Evolutionary conservation across 345 rosid species (phyloP), one percentile per base, ranked within the genome.

Genomic region (Citrus australasica): DNA sequence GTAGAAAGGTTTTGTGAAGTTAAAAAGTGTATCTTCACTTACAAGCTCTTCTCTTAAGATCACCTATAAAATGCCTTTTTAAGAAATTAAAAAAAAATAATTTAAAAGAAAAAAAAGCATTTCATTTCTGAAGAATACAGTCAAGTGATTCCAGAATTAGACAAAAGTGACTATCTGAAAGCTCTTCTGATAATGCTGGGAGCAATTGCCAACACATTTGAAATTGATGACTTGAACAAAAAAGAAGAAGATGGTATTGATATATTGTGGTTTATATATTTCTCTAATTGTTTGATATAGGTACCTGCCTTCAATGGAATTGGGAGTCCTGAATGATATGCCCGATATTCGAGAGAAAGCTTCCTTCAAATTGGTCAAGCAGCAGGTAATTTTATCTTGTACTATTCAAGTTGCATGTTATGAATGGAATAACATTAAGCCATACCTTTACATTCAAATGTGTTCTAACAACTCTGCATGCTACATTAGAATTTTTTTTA

Each of bases 291-390:
- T 74, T 73, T 71, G 55, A 67, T 67, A 80, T 78, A 95, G 97
- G 75, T 94, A 87, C 87, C 71, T 94, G 84, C 90, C 93, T 9
- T 81, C 83, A 73, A 89, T 94, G 98, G 90, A 96, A 78, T 79
- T 96, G 28, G 99, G 99, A 53, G 89, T 85, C 76, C 68, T 96
- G 76, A 88, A 82, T 76, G 94, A 89, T 76, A 90, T 92, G 94
- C 83, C 84, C 2, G 81, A 88, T 79, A 88, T 96, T 78, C 84
- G 88, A 80, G 79, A 86, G 78, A 94, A 90, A 84, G 95, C 99
- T 69, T 89, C 83, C 73, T 82, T 75, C 58, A 96, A 91, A 84
- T 84, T 95, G 74, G 82, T 81, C 62, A 88, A 81, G 82, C 97
- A 94, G 80, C 97, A 88, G 87, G 98, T 93, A 65, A 13, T 32